Evolutionary conservation across 2,329 filamentous ascomycete species (phyloP), one percentile per base, ranked within the genome.

Genomic region (Saccharata proteae): DNA sequence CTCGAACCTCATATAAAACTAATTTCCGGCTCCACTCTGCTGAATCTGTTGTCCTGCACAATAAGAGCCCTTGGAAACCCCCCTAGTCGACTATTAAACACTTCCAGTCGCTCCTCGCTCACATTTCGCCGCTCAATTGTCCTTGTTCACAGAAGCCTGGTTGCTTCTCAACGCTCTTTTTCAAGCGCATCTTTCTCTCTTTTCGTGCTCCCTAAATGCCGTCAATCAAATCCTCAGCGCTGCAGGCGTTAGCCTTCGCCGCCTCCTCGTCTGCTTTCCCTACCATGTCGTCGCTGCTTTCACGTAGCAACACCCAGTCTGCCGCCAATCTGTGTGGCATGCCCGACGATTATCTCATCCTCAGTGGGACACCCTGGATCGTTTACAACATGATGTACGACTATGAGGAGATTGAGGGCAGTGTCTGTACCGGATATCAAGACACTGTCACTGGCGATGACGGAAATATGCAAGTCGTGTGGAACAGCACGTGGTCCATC

Each of bases 341-440:
- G 31, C 31, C 31, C 10, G 16, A 33, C 13, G 31, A 33, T 2
- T 33, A 24, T 38, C 24, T 43, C 35, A 26, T 61, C 30, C 44
- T 63, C 16, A 43, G 46, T 8, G 48, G 50, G 29, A 59, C 58
- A 0, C 57, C 56, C 6, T 62, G 57, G 58, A 61, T 63, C 24
- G 57, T 62, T 11, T 61, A 51, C 42, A 60, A 57, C 39, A 63
- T 62, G 58, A 56, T 58, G 34, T 62, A 62, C 46, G 58, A 58
- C 40, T 51, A 55, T 29, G 43, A 50, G 17, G 39, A 48, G 28
- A 59, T 58, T 22, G 46, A 46, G 6, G 59, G 59, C 6, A 54
- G 48, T 11, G 52, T 52, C 22, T 62, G 59, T 44, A 61, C 58
- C 1, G 47, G 47, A 26, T 62, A 57, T 39, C 48, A 51, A 12